Conservation (phyloP, 164 flowering plant species). For the Kalanchoe fedtschenkoi region DNA sequence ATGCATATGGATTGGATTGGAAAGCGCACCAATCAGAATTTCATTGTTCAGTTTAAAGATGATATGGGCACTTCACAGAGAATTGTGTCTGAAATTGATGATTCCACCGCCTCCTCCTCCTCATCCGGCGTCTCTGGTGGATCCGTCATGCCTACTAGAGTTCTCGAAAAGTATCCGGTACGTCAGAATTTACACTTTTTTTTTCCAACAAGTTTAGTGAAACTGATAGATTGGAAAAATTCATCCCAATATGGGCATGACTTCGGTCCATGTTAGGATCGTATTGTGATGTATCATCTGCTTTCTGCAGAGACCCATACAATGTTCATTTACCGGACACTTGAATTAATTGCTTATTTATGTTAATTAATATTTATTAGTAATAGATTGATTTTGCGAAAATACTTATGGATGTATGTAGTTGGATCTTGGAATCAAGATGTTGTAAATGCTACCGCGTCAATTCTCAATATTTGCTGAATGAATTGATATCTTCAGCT, state of each 20-base stretch:
- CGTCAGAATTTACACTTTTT: background rate
- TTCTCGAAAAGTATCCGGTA: constrained; percentile 1
- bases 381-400: background rate
- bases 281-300: background rate
- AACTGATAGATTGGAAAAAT: background rate
- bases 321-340: background rate
- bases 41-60: background rate
- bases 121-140: background rate
- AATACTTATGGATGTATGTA: background rate
- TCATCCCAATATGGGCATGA: background rate
- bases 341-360: background rate
- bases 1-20: background rate
- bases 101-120: background rate
- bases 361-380: background rate
- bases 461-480: background rate
- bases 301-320: background rate
- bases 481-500: background rate
- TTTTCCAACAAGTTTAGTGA: too few species aligned
- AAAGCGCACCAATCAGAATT: background rate
- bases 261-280: background rate
- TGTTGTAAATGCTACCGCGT: background rate
- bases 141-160: background rate
- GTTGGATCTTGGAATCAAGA: background rate
- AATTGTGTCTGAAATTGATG: background rate
- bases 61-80: background rate